A percentile compares a stretch with the other conserved stretches of the same genome.
Conservation (phyloP, 1,139 yeast genomes). For the Lodderomyces margitis region DNA sequence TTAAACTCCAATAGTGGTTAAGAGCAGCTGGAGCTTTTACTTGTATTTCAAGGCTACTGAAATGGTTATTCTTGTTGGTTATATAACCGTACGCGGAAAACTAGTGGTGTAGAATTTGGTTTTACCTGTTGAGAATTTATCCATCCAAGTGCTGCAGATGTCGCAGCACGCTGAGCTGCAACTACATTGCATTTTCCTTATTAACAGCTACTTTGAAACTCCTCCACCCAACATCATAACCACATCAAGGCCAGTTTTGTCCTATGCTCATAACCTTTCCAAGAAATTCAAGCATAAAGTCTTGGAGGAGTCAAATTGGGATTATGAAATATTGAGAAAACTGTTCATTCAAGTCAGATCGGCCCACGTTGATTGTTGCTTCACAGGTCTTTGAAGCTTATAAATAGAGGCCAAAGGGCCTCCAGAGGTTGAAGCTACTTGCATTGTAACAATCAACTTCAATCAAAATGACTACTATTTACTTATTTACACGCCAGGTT, state of each 20-base stretch:
- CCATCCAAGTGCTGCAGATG: background rate
- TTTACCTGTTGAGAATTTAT: no score
- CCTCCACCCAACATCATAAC: background rate
- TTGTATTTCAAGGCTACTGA: no score
- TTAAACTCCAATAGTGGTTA: no score
- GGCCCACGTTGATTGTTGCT: background rate
- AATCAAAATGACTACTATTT: background rate
- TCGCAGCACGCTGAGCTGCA: no score
- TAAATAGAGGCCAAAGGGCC: background rate
- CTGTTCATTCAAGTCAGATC: background rate
- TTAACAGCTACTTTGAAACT: background rate
- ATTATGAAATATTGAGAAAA: no score
- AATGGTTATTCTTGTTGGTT: no score
- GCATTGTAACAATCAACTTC: background rate
- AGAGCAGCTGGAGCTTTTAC: no score
- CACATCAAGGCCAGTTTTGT: background rate
- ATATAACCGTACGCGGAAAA: no score
- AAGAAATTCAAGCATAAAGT: background rate
- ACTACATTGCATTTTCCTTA: background rate
- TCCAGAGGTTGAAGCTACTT: background rate
- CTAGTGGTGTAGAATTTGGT: no score
- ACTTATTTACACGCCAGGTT: constrained; percentile 4
- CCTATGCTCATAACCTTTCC: background rate
- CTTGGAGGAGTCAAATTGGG: background rate
- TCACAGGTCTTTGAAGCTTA: background rate